Conservation (phyloP, 2,329 filamentous ascomycete genomes). For the Venturia aucupariae region DNA sequence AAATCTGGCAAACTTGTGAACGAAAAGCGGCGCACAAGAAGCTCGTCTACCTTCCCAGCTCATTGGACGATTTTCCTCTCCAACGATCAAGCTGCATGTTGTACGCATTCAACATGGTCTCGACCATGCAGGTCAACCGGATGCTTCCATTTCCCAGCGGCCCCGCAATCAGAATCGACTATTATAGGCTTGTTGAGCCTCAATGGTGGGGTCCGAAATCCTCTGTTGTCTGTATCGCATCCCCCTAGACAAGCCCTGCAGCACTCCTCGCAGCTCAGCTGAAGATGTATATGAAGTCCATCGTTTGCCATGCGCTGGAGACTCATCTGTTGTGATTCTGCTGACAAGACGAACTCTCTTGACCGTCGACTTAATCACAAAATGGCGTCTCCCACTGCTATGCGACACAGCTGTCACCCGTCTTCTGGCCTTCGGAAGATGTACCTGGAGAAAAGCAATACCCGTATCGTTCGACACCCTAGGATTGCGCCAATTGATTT, state of each 20-base stretch:
- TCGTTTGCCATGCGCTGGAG: not conserved
- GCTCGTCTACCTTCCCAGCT: not conserved
- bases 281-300: not conserved
- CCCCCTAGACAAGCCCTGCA: not conserved
- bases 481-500: not conserved
- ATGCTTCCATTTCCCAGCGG: not conserved
- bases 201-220: not conserved
- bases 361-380: not conserved
- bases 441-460: not conserved
- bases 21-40: not conserved
- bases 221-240: not conserved
- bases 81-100: not conserved
- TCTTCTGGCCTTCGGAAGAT: not conserved
- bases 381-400: not conserved
- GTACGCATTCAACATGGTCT: not conserved
- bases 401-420: not conserved
- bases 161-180: not conserved
- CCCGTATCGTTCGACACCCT: not conserved
- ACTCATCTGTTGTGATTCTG: not conserved
- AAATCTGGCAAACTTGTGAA: not conserved
- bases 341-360: not conserved
- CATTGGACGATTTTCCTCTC: not conserved
- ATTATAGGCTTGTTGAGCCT: not conserved
- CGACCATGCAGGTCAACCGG: not conserved
- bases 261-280: not conserved